Conservation (phyloP, 192 early-diverging fungal species). For the Piromyces finnis region DNA sequence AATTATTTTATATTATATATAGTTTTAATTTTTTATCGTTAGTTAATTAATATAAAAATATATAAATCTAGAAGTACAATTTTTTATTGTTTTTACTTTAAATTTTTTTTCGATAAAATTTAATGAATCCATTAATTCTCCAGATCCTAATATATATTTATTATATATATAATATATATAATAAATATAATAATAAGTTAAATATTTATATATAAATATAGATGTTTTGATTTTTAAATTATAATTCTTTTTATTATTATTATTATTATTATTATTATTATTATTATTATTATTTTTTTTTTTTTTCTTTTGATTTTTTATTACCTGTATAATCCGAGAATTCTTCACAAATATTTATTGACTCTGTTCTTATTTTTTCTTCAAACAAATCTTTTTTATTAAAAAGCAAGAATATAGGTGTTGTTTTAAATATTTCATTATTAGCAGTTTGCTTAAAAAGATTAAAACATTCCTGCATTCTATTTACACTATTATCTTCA, state of each 20-base stretch:
- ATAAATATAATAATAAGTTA: no score
- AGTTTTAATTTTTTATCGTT: no score
- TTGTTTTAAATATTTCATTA: not conserved
- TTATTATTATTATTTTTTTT: no score
- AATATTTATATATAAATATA: no score
- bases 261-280: no score
- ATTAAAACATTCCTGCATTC: not conserved
- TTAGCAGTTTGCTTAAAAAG: conserved; percentile 1
- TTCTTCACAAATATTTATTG: not conserved
- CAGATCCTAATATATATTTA: not conserved
- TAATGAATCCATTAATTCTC: not conserved
- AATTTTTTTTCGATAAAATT: not conserved
- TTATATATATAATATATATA: no score
- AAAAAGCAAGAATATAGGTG: not conserved
- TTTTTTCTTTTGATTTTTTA: no score
- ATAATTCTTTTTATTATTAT: no score
- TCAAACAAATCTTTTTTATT: conserved; percentile 1
- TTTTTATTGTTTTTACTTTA: not conserved
- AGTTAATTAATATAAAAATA: no score
- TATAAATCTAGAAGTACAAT: no score
- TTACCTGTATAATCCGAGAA: not conserved
- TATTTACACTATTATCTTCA: not conserved
- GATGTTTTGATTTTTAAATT: no score
- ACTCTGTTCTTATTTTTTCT: not conserved
- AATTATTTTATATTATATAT: not conserved